A percentile compares a stretch with the other conserved stretches of the same genome.
phyloP scores from a whole-genome alignment of 2,329 filamentous ascomycete species.

The Diaporthe citri region DNA sequence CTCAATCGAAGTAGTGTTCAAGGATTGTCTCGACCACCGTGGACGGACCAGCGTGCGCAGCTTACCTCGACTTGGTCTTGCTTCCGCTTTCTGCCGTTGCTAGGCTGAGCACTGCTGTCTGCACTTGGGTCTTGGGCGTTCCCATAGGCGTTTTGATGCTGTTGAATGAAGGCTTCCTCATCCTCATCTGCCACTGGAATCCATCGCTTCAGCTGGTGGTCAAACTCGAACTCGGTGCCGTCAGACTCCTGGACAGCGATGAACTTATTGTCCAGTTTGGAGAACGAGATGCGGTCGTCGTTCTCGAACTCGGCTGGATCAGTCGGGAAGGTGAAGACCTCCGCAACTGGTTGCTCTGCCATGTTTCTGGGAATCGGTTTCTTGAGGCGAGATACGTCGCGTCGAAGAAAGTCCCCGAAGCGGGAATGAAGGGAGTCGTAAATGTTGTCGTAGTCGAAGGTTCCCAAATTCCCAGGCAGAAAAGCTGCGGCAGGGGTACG shows the following conservation, averaged over 20 bases:
- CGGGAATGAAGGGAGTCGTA: background rate
- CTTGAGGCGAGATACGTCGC: constrained; percentile 1
- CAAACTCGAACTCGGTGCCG: constrained; percentile 87
- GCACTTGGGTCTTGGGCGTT: constrained; percentile 30
- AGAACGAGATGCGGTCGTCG: constrained; percentile 89
- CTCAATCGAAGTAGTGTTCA: constrained; percentile 29
- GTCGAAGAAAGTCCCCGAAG: constrained; percentile 3
- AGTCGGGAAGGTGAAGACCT: constrained; percentile 64
- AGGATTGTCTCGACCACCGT: constrained; percentile 39
- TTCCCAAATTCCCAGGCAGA: background rate
- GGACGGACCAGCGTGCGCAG: constrained; percentile 47
- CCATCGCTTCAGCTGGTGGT: constrained; percentile 80
- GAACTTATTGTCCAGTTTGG: constrained; percentile 84
- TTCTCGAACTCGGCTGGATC: constrained; percentile 77
- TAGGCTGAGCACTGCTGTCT: constrained; percentile 39
- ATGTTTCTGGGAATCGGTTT: constrained; percentile 20
- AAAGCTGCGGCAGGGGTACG: constrained; percentile 2
- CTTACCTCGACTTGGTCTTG: constrained; percentile 60
- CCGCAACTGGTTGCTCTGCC: constrained; percentile 43
- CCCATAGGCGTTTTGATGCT: constrained; percentile 47
- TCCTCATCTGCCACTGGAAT: constrained; percentile 63
- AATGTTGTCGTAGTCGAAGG: background rate
- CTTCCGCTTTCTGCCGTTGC: constrained; percentile 57
- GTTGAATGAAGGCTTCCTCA: constrained; percentile 48
- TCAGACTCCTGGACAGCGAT: constrained; percentile 83